Conservation (phyloP, 441 rosid genomes). For the Erodium trifolium region DNA sequence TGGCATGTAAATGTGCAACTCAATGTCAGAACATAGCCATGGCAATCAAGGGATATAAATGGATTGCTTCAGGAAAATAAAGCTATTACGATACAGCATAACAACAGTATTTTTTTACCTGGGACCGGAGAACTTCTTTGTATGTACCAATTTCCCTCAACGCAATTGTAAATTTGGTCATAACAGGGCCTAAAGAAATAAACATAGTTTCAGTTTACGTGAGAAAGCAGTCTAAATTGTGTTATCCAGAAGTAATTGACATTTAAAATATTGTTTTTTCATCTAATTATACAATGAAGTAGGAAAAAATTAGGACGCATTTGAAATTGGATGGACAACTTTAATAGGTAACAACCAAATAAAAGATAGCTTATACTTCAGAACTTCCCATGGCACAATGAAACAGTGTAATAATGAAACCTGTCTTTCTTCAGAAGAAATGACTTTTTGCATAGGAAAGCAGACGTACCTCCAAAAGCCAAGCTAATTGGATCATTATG, state of each 20-base stretch:
- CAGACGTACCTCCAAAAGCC: constrained; percentile 83
- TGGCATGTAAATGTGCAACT: not conserved
- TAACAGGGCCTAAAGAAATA: constrained; percentile 73
- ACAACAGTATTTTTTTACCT: constrained; percentile 38
- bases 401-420: not conserved
- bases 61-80: not conserved
- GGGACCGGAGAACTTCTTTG: constrained; percentile 96
- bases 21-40: not conserved
- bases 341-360: not conserved
- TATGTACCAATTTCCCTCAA: constrained; percentile 98
- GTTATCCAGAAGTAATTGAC: constrained; percentile 4
- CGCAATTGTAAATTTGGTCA: constrained; percentile 99
- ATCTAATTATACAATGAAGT: not conserved
- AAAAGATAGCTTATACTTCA: not conserved
- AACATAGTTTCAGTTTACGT: constrained; percentile 18
- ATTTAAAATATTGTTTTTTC: constrained; percentile 1
- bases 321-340: constrained; percentile 1
- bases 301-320: not conserved
- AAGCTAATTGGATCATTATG: constrained; percentile 97
- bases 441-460: constrained; percentile 15
- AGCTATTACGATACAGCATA: not conserved
- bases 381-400: constrained; percentile 12
- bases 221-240: not conserved
- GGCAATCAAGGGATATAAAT: not conserved
- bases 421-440: not conserved